Percentiles rank a stretch among this genome's conserved stretches.
Evolutionary conservation across 1,284 basidiomycete species (phyloP).

Genomic region (Tylopilus orsonianus): DNA sequence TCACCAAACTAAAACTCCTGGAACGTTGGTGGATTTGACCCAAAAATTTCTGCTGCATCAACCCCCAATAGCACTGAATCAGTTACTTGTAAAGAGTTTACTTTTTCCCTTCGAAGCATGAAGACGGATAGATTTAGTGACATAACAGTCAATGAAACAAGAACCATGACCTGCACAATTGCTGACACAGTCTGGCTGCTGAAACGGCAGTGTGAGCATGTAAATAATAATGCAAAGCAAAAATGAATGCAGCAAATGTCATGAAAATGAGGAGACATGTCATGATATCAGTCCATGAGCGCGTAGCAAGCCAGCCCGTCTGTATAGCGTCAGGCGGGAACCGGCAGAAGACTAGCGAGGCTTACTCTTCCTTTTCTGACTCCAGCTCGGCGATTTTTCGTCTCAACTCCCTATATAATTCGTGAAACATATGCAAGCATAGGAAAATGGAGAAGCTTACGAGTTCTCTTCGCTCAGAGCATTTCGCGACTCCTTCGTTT

Average conservation of each 20-base stretch:
- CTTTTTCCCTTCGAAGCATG: slow-evolving; percentile 10
- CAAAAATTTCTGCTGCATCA: background rate
- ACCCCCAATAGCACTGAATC: background rate
- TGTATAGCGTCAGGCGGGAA: slow-evolving; percentile 32
- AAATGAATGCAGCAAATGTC: slow-evolving; percentile 21
- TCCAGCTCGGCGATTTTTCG: slow-evolving; percentile 70
- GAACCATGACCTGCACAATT: slow-evolving; percentile 42
- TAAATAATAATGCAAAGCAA: slow-evolving; percentile 26
- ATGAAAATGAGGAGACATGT: slow-evolving; percentile 25
- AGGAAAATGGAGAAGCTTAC: slow-evolving; percentile 42
- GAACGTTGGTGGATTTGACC: slow-evolving; percentile 1
- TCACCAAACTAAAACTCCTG: background rate
- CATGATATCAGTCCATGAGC: slow-evolving; percentile 45
- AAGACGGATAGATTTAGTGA: slow-evolving; percentile 25
- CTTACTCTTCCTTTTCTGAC: slow-evolving; percentile 77
- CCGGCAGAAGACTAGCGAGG: slow-evolving; percentile 18
- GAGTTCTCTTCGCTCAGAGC: slow-evolving; percentile 72
- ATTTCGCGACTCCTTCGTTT: slow-evolving; percentile 77
- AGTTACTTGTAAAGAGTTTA: slow-evolving; percentile 8
- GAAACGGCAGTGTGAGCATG: slow-evolving; percentile 22
- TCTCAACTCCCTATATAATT: slow-evolving; percentile 58
- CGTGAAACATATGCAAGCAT: slow-evolving; percentile 3
- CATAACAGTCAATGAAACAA: slow-evolving; percentile 42
- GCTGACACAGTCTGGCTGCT: slow-evolving; percentile 27
- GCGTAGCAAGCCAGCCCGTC: slow-evolving; percentile 66